Evolutionary conservation across 2,329 filamentous ascomycete species (phyloP), one percentile per base, ranked within the genome.

Genomic region (Lasiodiplodia citricola): DNA sequence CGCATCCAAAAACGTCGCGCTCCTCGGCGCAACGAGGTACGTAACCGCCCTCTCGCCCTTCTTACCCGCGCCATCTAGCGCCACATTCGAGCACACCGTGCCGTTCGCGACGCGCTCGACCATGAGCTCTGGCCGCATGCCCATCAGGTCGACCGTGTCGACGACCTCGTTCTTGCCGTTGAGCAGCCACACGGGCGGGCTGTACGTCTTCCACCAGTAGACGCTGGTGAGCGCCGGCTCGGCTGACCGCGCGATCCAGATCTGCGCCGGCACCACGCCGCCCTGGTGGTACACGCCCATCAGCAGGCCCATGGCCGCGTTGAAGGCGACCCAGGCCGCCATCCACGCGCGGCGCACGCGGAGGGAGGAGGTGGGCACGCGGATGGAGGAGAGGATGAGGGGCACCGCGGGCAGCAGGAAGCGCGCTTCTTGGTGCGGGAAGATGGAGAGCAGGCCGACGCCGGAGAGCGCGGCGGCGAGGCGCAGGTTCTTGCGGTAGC

Each of bases 151-250:
- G 69, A 85, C 84, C 1, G 92, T 94, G 37, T 82, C 84, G n/a
- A 94, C 80, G 11, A 91, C 85, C 72, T 90, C 87, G 72, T 92
- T 93, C 78, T 91, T 92, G 66, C 91, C 90, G 72, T 93, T 91
- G 7, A 94, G 83, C 23, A 95, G 85, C 91, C 92, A 95, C 44
- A 91, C 90, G 0, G 92, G 92, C 21, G 92, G 92, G 76, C 90
- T 92, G 76, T 94, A 94, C 1, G 92, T 94, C 78, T 94, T 94
- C 92, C 92, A 95, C 92, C 92, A 95, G 63, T 92, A 84, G 3
- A 90, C 90, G 41, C 90, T 85, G 5, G 57, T 60, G 16, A 68
- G 35, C 2, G 23, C 35, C 71, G 91, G 73, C 23, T 77, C 90
- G 4, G 87, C 85, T 72, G 92, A 89, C 67, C 87, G 87, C 74